Evolutionary conservation across 164 flowering plant genomes (phyloP).

Genomic region (Magnolia kwangsiensis): DNA sequence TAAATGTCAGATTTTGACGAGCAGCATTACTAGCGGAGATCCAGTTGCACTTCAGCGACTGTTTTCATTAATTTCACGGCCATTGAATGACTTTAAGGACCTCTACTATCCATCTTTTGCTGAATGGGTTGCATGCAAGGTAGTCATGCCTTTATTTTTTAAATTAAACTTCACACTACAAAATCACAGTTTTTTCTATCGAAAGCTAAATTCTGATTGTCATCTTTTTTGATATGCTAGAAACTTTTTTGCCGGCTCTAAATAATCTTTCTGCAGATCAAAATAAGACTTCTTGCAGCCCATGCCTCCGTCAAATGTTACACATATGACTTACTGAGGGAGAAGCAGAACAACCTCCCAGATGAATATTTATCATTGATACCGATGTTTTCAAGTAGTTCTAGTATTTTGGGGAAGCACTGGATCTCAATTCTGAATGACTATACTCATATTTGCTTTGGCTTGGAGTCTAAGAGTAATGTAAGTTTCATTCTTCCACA

Average conservation of each 20-base stretch:
- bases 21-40: conserved; percentile 85
- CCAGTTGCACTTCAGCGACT: conserved; percentile 83
- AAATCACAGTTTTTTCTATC: not conserved
- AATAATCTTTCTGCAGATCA: conserved; percentile 44
- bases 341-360: conserved; percentile 41
- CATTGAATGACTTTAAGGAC: conserved; percentile 72
- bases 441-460: conserved; percentile 55
- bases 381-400: conserved; percentile 75
- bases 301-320: conserved; percentile 97
- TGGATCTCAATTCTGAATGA: conserved; percentile 78
- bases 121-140: conserved; percentile 99
- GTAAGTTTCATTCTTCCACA: conserved; percentile 42
- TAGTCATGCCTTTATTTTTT: conserved; percentile 14
- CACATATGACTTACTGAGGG: conserved; percentile 64
- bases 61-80: conserved; percentile 81
- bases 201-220: not conserved
- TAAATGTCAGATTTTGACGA: conserved; percentile 69
- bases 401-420: conserved; percentile 64
- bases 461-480: conserved; percentile 39
- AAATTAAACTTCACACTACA: not conserved
- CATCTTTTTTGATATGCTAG: not conserved
- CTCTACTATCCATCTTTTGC: conserved; percentile 97
- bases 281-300: conserved; percentile 84
- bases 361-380: conserved; percentile 64
- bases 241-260: not conserved